A percentile compares a stretch with the other conserved stretches of the same genome.
phyloP scores from a whole-genome alignment of 176 grass and related monocot genomes.

The Eragrostis curvula region DNA sequence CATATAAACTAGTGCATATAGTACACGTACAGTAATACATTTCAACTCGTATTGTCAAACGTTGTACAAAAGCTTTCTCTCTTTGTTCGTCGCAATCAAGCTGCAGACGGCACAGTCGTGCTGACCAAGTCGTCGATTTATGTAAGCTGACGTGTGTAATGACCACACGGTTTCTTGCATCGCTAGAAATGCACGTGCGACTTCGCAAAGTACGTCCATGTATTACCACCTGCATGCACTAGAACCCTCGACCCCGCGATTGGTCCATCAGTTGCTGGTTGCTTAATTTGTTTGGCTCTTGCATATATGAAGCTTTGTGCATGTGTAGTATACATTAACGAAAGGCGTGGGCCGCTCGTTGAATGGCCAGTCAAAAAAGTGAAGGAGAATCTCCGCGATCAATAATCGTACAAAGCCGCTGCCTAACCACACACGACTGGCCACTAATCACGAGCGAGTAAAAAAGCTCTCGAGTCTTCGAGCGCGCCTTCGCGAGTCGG shows the following conservation, averaged over 20 bases:
- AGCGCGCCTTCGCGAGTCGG: not conserved
- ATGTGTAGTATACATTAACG: conserved; percentile 31
- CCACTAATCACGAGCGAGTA: not conserved
- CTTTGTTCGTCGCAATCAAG: not conserved
- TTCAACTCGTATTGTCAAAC: conserved; percentile 4
- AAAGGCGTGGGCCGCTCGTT: not conserved
- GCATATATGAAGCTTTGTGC: not conserved
- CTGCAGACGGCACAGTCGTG: not conserved
- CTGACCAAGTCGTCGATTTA: not conserved
- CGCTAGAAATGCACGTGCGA: not conserved
- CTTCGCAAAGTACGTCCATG: not conserved
- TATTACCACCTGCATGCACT: not conserved
- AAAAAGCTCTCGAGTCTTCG: not conserved
- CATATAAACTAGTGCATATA: not conserved
- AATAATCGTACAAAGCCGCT: conserved; percentile 39
- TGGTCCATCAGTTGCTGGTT: no score
- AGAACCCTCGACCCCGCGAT: not conserved
- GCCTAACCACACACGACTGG: conserved; percentile 32
- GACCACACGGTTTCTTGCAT: conserved; percentile 1
- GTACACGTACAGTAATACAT: not conserved
- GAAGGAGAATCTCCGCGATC: not conserved
- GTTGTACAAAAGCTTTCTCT: not conserved
- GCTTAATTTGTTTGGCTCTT: no score
- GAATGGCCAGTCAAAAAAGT: conserved; percentile 47
- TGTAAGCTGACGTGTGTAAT: not conserved